Percentiles rank a stretch among this genome's conserved stretches.
These are phyloP conservation scores for Pseudozyma hubeiensis DNA, from an alignment of 1,284 basidiomycete genomes.

Conservation along the genomic window DNA sequence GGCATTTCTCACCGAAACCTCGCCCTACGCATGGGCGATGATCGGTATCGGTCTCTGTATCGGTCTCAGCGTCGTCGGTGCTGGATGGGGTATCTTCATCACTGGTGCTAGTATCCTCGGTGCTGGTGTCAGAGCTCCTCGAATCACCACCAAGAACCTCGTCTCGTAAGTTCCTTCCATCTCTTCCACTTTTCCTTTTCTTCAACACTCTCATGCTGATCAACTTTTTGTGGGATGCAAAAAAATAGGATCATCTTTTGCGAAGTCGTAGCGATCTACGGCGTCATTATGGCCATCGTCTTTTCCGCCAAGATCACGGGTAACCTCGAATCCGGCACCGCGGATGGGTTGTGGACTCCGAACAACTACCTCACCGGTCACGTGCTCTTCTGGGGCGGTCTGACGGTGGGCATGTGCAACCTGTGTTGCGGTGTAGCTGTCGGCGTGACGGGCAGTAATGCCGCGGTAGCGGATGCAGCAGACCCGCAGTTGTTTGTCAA, in stretches of 20 bases:
- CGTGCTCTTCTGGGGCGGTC: conserved; percentile 66
- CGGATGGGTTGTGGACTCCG: conserved; percentile 53
- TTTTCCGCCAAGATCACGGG: conserved; percentile 66
- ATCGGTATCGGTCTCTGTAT: conserved; percentile 92
- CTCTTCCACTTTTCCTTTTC: not conserved
- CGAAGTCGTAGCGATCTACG: conserved; percentile 97
- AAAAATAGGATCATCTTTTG: conserved; percentile 86
- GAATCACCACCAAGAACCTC: conserved; percentile 96
- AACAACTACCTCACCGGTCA: conserved; percentile 66
- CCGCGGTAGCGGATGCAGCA: conserved; percentile 66
- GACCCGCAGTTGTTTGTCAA: conserved; percentile 68
- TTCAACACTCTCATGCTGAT: no score
- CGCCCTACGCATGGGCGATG: conserved; percentile 91
- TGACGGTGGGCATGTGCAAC: conserved; percentile 68
- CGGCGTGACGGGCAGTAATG: conserved; percentile 67
- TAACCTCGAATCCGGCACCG: conserved; percentile 46
- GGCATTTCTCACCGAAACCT: conserved; percentile 87
- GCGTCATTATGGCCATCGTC: conserved; percentile 76
- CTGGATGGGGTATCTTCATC: conserved; percentile 98
- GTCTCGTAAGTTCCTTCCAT: conserved; percentile 78
- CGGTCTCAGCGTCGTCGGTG: conserved; percentile 91
- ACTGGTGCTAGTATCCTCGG: conserved; percentile 95
- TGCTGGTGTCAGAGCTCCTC: conserved; percentile 90
- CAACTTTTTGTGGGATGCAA: not conserved
- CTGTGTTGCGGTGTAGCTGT: conserved; percentile 66